Base-by-base conservation (phyloP, 164 flowering plant genomes). In the Warburgia ugandensis region DNA sequence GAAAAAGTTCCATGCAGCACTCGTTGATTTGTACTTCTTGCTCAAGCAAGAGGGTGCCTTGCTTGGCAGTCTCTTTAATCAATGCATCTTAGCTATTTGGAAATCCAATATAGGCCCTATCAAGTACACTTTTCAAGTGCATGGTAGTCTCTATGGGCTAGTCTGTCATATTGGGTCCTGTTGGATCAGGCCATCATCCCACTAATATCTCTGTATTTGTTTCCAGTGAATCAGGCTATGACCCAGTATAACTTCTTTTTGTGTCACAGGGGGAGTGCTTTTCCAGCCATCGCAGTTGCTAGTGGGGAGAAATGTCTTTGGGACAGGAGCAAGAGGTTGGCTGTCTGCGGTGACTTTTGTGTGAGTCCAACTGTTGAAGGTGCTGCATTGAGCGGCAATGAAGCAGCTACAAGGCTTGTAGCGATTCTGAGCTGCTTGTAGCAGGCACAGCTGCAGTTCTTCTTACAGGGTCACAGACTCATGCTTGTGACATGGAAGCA, bases 341-440 rank as follows among this genome's bases (percentile, higher is more conserved):
- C 84, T 28, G 63, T 84, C 12, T 84, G 91, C 58, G 94, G 96
- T 50, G 96, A 88, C 58, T 88, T 88, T 44, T 88, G 96, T 61
- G 81, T 71, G 1, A 66, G 84, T 59, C 86, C 96, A 45, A 75
- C 67, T 64, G 83, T 84, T 41, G 91, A 88, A 70, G 94, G 96
- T 56, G 94, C 96, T 5, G 71, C 84, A 51, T 56, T 60, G 35
- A 84, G 94, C 43, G 91, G 91, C 70, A 32, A 67, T 47, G 71
- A 81, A 45, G 96, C 91, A 13, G 80, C 91, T 43, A 59, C 76
- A 13, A 77, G 76, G 59, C 68, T 84, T 29, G 33, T 52, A 3
- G 76, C 32, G 14, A 42, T 25, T 43, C 28, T 54, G 23, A n/a
- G 42, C 50, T 33, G 49, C 37, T 17, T 54, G 41, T 54, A 35